Conservation (phyloP, 306 rosid genomes). For the Vigna mungo region DNA sequence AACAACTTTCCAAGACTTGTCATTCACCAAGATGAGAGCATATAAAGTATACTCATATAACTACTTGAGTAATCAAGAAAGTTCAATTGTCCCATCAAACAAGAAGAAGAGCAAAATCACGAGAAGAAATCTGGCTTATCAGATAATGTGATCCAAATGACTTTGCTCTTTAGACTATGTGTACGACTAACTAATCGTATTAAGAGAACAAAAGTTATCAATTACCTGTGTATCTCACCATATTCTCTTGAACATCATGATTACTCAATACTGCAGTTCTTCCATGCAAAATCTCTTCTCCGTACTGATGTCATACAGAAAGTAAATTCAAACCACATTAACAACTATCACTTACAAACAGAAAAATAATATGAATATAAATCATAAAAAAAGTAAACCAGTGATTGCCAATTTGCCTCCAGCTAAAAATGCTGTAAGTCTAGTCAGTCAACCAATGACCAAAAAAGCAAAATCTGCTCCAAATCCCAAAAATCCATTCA, state of each 20-base stretch:
- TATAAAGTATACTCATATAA: not conserved
- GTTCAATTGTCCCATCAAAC: not conserved
- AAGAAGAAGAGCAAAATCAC: not conserved
- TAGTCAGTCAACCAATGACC: not conserved
- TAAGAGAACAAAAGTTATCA: constrained; percentile 2
- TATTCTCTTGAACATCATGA: constrained; percentile 48
- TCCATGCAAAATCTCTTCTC: constrained; percentile 59
- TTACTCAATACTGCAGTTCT: constrained; percentile 48
- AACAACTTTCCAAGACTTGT: not conserved
- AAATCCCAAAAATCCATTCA: constrained; percentile 35
- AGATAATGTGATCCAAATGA: constrained; percentile 14
- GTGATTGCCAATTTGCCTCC: constrained; percentile 20
- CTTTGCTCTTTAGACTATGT: not conserved
- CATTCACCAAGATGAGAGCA: constrained; percentile 1
- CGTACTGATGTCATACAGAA: constrained; percentile 61
- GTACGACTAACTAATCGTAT: not conserved
- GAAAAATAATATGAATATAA: constrained; percentile 12
- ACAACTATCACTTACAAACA: constrained; percentile 40
- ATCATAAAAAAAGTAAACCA: constrained; percentile 4
- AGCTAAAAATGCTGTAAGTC: constrained; percentile 1
- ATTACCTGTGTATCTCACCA: constrained; percentile 63
- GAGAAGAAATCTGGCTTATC: not conserved
- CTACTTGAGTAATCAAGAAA: constrained; percentile 1
- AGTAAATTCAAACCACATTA: constrained; percentile 56
- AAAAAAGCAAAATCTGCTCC: constrained; percentile 35